A percentile compares a stretch with the other conserved stretches of the same genome.
phyloP scores from a whole-genome alignment of 345 rosid species.

The Arabidopsis arenosa region DNA sequence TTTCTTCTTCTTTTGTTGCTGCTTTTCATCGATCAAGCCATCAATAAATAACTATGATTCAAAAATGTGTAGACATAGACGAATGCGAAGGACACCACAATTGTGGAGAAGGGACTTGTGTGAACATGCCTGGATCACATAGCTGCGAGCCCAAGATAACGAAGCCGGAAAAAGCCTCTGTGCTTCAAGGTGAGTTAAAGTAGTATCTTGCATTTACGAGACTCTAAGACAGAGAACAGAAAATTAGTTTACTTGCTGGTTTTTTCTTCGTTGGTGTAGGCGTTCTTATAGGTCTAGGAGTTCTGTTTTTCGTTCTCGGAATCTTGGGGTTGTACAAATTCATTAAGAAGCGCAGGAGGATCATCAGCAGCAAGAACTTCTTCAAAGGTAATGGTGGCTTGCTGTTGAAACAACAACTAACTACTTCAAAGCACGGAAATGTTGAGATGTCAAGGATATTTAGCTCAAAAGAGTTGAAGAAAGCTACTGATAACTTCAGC shows the following conservation, averaged over 20 bases:
- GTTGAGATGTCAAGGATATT: constrained; percentile 34
- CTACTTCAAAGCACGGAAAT: constrained; percentile 9
- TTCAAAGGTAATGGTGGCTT: constrained; percentile 46
- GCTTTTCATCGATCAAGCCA: not conserved
- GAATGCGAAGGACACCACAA: constrained; percentile 27
- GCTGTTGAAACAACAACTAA: constrained; percentile 43
- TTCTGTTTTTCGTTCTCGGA: constrained; percentile 15
- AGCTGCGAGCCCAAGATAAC: constrained; percentile 17
- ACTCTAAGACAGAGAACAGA: not conserved
- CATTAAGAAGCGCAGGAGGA: constrained; percentile 12
- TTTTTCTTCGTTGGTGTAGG: constrained; percentile 7
- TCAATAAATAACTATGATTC: not conserved
- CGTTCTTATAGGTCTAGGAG: constrained; percentile 28
- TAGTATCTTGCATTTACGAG: not conserved
- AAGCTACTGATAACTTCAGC: constrained; percentile 31
- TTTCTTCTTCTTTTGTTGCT: not conserved
- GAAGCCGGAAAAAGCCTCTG: not conserved
- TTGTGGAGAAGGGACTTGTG: constrained; percentile 34
- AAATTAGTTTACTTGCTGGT: not conserved
- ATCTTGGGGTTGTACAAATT: constrained; percentile 10
- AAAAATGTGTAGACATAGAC: constrained; percentile 36
- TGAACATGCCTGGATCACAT: not conserved
- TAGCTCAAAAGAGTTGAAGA: constrained; percentile 29
- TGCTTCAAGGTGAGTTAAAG: constrained; percentile 29
- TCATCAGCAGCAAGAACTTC: constrained; percentile 8